Evolutionary conservation across 495 filamentous ascomycete species (phyloP), one percentile per base, ranked within the genome.

Genomic region (Letharia lupina): DNA sequence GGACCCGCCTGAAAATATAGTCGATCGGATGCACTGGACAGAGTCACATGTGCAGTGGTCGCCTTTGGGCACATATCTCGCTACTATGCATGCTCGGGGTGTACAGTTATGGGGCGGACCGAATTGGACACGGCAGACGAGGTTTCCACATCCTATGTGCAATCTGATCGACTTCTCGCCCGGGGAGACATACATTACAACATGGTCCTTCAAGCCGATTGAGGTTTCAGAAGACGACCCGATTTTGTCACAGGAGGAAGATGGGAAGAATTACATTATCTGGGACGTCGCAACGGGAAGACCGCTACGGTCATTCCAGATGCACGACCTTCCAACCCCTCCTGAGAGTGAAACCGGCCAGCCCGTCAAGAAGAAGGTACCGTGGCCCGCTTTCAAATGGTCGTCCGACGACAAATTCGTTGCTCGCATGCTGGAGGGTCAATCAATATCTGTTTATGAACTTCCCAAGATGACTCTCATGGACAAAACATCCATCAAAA

Each of bases 301-400:
- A 73, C 88, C 92, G 40, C 81, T 98, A 44, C 89, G 94, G 42
- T 96, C 93, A 0, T 98, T 98, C 74, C 86, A 89, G 37, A 93
- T 90, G 64, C 82, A 96, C 70, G 94, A 98, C 65, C 74, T 84
- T 40, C 86, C 89, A 31, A 83, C 80, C 37, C 78, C 83, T 23
- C 74, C 76, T 12, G 74, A 70, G 12, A 87, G 87, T 54, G 81
- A 80, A 59, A 81, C 79, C 39, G 91, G 89, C 71, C 86, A 89
- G 69, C 88, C 86, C 15, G 73, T 83, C 58, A 90, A 91, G 79
- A 89, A 90, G 78, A 97, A 97, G 82, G 86, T 95, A 62, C 90
- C 93, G 70, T 98, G 94, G 94, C 94, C 94, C 35, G 91, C 93
- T 16, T 98, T 98, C 84, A 98, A 98, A 78, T 98, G 94, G 94